Evolutionary conservation across 441 rosid species (phyloP), one percentile per base, ranked within the genome.

Genomic region (Dalechampia spathulata): DNA sequence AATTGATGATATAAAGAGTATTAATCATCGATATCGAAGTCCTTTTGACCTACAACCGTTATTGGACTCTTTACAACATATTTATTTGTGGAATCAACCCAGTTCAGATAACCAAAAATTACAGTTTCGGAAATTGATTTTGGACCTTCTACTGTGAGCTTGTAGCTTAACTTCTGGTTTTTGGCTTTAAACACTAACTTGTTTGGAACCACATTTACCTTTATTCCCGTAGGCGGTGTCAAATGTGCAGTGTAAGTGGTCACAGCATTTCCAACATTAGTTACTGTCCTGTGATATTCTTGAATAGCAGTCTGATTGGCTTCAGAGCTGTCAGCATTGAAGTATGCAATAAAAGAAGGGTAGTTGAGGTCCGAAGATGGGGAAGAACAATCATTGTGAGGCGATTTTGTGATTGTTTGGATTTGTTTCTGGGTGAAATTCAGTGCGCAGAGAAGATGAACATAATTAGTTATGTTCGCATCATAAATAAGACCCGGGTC

Each of bases 401-500:
- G 39, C n/a, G 82, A 61, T 81, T 86, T 3, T 76, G 90, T 56
- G 36, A 58, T 41, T 0, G 26, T 44, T 42, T 56, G 68, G n/a
- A 50, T 58, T 36, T 57, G 46, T 25, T 64, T 8, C 20, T 64
- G 45, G 40, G 61, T 64, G 52, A 57, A 34, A 36, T 58, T 58
- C 46, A 37, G 20, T 15, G 49, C 55, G 4, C 68, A 42, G 4
- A 49, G 68, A 22, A 64, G 43, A 5, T 64, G 22, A 6, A 64
- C 46, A 21, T 64, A 64, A 34, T 57, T 57, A 17, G 42, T 52
- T 16, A 37, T 25, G 13, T 19, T 42, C 6, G 28, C 45, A 26
- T 60, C 65, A 27, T 66, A 66, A 37, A 66, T 28, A 0, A 66
- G 48, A 1, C 71, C 65, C 5, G 71, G 71, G 20, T 60, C 52